Conservation (phyloP, 1,139 yeast genomes). For the Geotrichum aggregatum region DNA sequence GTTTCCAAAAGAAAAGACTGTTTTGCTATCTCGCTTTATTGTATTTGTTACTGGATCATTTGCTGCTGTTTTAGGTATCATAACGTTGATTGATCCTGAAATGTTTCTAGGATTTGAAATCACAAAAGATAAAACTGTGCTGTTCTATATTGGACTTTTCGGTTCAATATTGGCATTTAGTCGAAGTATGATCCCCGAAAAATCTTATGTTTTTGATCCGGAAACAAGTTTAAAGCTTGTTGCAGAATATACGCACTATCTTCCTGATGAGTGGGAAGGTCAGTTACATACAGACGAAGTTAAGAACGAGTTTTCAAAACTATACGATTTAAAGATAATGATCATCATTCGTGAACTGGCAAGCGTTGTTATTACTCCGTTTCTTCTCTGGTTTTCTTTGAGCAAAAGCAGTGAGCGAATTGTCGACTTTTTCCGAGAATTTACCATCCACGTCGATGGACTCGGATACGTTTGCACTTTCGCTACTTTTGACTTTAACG, state of each 20-base stretch:
- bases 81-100: conserved; percentile 89
- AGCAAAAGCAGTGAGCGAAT: conserved; percentile 69
- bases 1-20: conserved; percentile 80
- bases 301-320: conserved; percentile 72
- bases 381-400: conserved; percentile 76
- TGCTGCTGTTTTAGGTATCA: conserved; percentile 77
- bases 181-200: conserved; percentile 53
- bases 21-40: conserved; percentile 57
- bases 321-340: conserved; percentile 69
- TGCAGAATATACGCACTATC: conserved; percentile 81
- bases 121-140: conserved; percentile 70
- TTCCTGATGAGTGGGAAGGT: conserved; percentile 85
- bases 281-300: conserved; percentile 77
- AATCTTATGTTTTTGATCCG: conserved; percentile 76
- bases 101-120: conserved; percentile 86
- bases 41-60: conserved; percentile 85
- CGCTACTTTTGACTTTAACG: conserved; percentile 81
- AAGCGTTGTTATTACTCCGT: conserved; percentile 80
- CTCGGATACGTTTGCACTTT: conserved; percentile 90
- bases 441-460: conserved; percentile 87
- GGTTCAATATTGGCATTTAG: conserved; percentile 81
- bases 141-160: conserved; percentile 81
- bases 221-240: conserved; percentile 76
- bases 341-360: conserved; percentile 74
- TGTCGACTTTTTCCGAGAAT: conserved; percentile 85